Evolutionary conservation across 352 stramenopile species (phyloP).

Genomic region (Pythium brachiatum): DNA sequence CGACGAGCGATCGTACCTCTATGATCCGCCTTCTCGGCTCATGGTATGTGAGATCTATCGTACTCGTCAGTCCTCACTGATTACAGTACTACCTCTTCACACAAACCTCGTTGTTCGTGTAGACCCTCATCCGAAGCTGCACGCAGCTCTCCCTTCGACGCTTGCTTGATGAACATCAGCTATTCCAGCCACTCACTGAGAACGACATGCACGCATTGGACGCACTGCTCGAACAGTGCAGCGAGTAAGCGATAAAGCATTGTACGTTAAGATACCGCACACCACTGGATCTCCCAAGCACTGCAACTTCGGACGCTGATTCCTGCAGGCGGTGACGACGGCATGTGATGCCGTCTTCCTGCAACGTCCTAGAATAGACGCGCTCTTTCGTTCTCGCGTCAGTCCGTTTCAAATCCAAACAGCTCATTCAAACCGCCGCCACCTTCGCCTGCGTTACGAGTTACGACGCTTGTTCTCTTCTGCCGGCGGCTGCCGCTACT

Average conservation of each 20-base stretch:
- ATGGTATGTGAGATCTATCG: not conserved
- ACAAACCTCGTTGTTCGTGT: too few species aligned
- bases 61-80: too few species aligned
- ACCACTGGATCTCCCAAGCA: too few species aligned
- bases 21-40: constrained; percentile 3
- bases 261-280: too few species aligned
- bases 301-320: too few species aligned
- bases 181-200: constrained; percentile 9
- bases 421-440: too few species aligned
- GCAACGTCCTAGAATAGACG: too few species aligned
- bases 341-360: not conserved
- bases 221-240: not conserved
- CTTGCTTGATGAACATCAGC: constrained; percentile 11
- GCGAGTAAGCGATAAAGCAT: not conserved
- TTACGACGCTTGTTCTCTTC: too few species aligned
- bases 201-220: constrained; percentile 9
- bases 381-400: not conserved
- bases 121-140: constrained; percentile 14
- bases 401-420: not conserved
- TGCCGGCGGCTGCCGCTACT: too few species aligned
- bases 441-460: too few species aligned
- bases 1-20: not conserved
- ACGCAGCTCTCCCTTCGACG: constrained; percentile 6
- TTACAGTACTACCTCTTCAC: too few species aligned
- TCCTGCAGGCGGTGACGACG: not conserved